Evolutionary conservation across 106 monocot species (phyloP), one percentile per base, ranked within the genome.

Genomic region (Phalaenopsis equestris): DNA sequence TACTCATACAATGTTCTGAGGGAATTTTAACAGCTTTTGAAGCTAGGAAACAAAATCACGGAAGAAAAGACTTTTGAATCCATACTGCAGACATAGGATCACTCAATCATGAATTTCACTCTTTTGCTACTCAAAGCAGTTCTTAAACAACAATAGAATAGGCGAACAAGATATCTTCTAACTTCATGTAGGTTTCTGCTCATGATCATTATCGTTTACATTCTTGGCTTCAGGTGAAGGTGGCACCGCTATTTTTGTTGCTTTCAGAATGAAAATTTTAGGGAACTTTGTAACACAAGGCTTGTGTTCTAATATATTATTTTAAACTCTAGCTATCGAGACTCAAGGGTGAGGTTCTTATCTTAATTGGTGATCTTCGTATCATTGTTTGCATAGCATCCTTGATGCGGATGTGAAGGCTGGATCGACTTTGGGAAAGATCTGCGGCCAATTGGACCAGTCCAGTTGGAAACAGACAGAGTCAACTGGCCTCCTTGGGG

Each of bases 351-450:
- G 96, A 11, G 94, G 91, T 39, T 97, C 96, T 79, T 94, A 91
- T 78, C 94, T 92, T 18, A 97, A 85, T 72, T 94, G 93, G 64
- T 97, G 94, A 57, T 97, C 90, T 12, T 86, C 92, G 38, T 97
- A 97, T 96, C 96, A n/a, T 96, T 96, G 87, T 94, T 96, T 56
- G 94, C 96, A 64, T 96, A 96, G 83, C 94, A 96, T 3, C 96
- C 96, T 9, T 30, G 30, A 30, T 30, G 30, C 30, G 30, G 30
- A 30, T 30, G 30, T 30, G 30, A 30, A 30, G 30, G 30, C 30
- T 30, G 30, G 30, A 30, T 30, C 30, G 30, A 0, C 30, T 0
- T 0, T 30, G 30, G 30, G 30, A 30, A 30, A 0, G 30, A 30
- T 30, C 30, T 30, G 30, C 30, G 30, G 30, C 30, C 30, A 30